Percentiles rank a stretch among this genome's conserved stretches.
These are phyloP conservation scores for Colletotrichum tabaci DNA, from an alignment of 2,329 filamentous ascomycete genomes.

Conservation along the genomic window DNA sequence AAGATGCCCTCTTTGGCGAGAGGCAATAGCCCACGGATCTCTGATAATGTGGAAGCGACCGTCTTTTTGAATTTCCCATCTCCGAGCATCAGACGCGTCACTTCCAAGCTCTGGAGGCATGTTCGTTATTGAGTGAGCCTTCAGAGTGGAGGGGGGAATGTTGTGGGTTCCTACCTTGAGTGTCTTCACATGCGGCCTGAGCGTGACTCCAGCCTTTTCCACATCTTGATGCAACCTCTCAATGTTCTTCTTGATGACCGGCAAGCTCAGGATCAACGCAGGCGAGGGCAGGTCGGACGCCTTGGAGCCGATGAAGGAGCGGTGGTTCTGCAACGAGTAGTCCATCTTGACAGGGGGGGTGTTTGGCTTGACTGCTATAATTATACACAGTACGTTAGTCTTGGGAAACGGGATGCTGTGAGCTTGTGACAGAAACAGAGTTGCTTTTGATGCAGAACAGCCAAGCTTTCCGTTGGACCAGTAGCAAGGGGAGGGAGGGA, in stretches of 20 bases:
- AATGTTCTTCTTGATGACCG: conserved; percentile 56
- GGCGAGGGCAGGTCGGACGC: conserved; percentile 55
- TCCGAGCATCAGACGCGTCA: conserved; percentile 58
- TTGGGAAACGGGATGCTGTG: neutral
- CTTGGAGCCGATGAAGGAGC: conserved; percentile 54
- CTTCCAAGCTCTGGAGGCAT: conserved; percentile 50
- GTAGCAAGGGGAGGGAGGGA: neutral
- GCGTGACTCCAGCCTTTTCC: conserved; percentile 53
- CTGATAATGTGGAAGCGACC: conserved; percentile 57
- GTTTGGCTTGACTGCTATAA: neutral
- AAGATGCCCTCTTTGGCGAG: conserved; percentile 54
- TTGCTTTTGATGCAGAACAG: neutral
- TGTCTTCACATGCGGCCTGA: conserved; percentile 62
- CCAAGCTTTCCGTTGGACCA: neutral
- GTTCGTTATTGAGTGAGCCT: accelerated
- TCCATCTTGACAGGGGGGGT: conserved; percentile 46
- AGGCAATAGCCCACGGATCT: conserved; percentile 56
- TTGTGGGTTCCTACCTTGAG: conserved; percentile 52
- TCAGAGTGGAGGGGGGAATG: neutral
- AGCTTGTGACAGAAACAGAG: neutral
- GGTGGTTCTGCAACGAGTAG: conserved; percentile 49
- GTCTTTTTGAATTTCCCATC: conserved; percentile 55
- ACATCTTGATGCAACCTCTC: conserved; percentile 56
- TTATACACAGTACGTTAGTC: neutral
- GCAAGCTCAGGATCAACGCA: conserved; percentile 56